Evolutionary conservation across 257 asterid genomes (phyloP), one percentile per base, ranked within the genome.

Genomic region (Jasminum sambac): DNA sequence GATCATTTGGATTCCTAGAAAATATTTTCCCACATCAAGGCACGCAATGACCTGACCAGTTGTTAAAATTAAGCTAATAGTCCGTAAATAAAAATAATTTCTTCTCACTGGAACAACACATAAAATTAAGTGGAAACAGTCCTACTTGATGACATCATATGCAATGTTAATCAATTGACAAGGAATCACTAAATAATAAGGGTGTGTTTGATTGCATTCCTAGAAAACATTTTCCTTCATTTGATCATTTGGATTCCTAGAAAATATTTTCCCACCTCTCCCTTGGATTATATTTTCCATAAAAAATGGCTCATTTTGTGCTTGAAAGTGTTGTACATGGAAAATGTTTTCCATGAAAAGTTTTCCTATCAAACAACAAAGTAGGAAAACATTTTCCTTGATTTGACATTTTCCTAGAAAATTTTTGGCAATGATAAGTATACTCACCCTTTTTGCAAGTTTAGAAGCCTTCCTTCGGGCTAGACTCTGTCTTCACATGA

Each of bases 21-120:
- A n/a, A n/a, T n/a, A n/a, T n/a, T n/a, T n/a, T n/a, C 99, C 88
- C 77, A 94, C 99, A 82, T 94, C 99, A 85, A 94, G 99, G 79
- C 98, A 94, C 59, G 99, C 99, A 66, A 94, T 94, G 69, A 94
- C 96, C 99, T 94, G 89, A 72, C 21, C 69, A 75, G 62, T 77
- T 26, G 23, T 67, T 37, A 77, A 30, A 62, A 78, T n/a, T 21
- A 72, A 55, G 57, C 25, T 30, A 77, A 46, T 19, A 0, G 13
- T 52, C 10, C 12, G 36, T 43, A 77, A 44, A 44, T 59, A 57
- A 55, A 55, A 5, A 16, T 52, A 52, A 25, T 21, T 52, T 38
- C 46, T 64, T 40, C 36, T 55, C 46, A 57, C 61, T 52, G 11
- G 61, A 64, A 41, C 60, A 21, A 24, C 30, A 61, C 11, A 74